These are phyloP conservation scores for Xylariomycetidae sp. DNA, from an alignment of 2,329 filamentous ascomycete species.

Conservation along the genomic window DNA sequence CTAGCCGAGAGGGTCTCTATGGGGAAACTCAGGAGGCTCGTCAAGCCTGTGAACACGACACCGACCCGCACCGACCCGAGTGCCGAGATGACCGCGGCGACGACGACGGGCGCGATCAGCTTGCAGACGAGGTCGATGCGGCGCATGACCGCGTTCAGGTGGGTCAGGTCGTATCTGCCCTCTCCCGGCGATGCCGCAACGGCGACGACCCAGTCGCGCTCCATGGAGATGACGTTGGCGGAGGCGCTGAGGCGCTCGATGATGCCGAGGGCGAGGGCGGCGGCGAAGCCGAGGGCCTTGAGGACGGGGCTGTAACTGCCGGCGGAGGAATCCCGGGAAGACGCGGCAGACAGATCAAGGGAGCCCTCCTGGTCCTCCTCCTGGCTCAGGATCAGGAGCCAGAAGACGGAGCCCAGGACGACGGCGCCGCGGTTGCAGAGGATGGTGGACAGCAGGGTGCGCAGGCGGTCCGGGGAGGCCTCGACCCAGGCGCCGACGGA, in stretches of 20 bases:
- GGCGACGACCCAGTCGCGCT: slow-evolving; percentile 40
- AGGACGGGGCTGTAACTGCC: slow-evolving; percentile 19
- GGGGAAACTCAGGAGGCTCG: slow-evolving; percentile 37
- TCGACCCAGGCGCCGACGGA: slow-evolving; percentile 39
- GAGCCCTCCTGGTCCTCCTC: slow-evolving; percentile 16
- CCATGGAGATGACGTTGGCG: slow-evolving; percentile 41
- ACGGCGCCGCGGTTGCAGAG: slow-evolving; percentile 36
- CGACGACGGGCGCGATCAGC: slow-evolving; percentile 46
- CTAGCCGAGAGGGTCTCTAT: slow-evolving; percentile 35
- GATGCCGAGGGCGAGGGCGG: slow-evolving; percentile 34
- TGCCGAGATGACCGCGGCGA: slow-evolving; percentile 41
- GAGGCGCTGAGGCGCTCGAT: slow-evolving; percentile 36
- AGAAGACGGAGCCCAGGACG: slow-evolving; percentile 34
- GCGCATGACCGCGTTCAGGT: slow-evolving; percentile 49
- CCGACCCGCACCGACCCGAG: slow-evolving; percentile 38
- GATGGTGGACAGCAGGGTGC: slow-evolving; percentile 37
- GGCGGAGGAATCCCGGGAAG: slow-evolving; percentile 5
- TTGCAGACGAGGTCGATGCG: slow-evolving; percentile 56
- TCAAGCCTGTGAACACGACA: slow-evolving; percentile 39
- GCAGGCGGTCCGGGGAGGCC: slow-evolving; percentile 31
- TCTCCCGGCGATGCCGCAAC: slow-evolving; percentile 29
- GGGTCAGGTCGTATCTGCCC: slow-evolving; percentile 32
- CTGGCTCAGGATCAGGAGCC: slow-evolving; percentile 31
- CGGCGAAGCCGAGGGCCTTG: slow-evolving; percentile 28
- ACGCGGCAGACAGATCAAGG: too few relatives aligned